phyloP scores from a whole-genome alignment of 495 filamentous ascomycete genomes.

The Jackrogersella minutella region DNA sequence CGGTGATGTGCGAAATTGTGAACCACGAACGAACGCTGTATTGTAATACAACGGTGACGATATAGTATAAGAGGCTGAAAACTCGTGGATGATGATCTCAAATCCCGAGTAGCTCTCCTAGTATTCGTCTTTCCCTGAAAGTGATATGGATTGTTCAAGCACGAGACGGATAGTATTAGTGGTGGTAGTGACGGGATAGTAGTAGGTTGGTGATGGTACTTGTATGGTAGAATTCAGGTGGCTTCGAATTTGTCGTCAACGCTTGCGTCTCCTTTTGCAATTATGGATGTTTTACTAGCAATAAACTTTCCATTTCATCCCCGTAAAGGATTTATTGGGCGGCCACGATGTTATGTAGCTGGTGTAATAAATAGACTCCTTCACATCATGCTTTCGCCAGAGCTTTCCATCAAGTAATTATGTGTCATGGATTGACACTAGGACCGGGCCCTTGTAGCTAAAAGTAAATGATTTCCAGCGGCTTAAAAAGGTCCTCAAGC shows the following conservation, averaged over 20 bases:
- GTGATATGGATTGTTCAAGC: neutral
- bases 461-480: constrained; percentile 20
- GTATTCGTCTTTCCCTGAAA: neutral
- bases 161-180: constrained; percentile 19
- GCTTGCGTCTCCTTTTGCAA: constrained; percentile 31
- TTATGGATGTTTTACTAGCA: constrained; percentile 30
- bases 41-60: neutral
- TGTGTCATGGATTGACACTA: constrained; percentile 54
- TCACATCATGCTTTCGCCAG: constrained; percentile 36
- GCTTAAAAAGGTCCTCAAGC: constrained; percentile 29
- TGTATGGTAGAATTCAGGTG: neutral
- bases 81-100: neutral
- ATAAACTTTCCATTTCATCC: constrained; percentile 30
- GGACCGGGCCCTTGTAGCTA: constrained; percentile 28
- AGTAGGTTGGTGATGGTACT: neutral
- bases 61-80: neutral
- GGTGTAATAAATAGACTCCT: constrained; percentile 30
- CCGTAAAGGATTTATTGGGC: constrained; percentile 28
- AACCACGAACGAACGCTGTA: neutral
- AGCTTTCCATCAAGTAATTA: constrained; percentile 61
- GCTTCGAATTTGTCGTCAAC: constrained; percentile 5
- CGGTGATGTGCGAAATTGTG: neutral
- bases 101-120: neutral
- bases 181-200: neutral
- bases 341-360: constrained; percentile 33